Conservation (phyloP, 106 monocot species). For the Acanthochlamys bracteata region DNA sequence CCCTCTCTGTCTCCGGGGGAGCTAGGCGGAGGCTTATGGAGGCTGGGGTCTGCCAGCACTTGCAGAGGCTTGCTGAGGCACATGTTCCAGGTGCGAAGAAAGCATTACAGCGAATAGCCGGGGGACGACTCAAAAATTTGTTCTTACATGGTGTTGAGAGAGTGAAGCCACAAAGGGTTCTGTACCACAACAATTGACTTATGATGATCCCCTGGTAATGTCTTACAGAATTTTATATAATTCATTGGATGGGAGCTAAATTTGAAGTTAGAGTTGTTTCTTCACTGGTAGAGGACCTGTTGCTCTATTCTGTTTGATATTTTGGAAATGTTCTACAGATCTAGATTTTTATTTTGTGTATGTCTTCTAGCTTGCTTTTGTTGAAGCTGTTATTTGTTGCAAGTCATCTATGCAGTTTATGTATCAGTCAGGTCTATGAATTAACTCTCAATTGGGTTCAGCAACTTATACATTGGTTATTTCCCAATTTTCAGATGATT, state of each 20-base stretch:
- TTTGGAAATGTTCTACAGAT: neutral
- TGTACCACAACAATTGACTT: neutral
- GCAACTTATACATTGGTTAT: too few species aligned
- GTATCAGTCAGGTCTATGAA: too few species aligned
- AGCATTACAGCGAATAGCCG: conserved; percentile 57
- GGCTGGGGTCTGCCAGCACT: too few species aligned
- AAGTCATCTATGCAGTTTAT: too few species aligned
- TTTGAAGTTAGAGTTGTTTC: neutral
- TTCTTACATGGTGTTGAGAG: conserved; percentile 44
- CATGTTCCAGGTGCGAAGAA: conserved; percentile 75
- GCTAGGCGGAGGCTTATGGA: conserved; percentile 25
- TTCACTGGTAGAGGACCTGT: neutral
- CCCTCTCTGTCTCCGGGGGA: conserved; percentile 32
- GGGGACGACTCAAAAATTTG: conserved; percentile 53
- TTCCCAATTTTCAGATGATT: too few species aligned
- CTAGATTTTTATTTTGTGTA: too few species aligned
- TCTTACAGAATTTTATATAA: neutral
- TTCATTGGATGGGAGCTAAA: neutral
- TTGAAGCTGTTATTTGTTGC: too few species aligned
- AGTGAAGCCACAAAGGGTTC: conserved; percentile 10
- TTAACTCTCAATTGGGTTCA: too few species aligned
- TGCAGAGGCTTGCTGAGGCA: conserved; percentile 36
- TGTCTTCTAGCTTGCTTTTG: too few species aligned
- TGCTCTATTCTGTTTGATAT: neutral
- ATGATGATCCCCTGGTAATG: neutral